These are phyloP conservation scores for Berkeleyomyces basicola DNA, from an alignment of 2,329 filamentous ascomycete genomes.

Conservation along the genomic window DNA sequence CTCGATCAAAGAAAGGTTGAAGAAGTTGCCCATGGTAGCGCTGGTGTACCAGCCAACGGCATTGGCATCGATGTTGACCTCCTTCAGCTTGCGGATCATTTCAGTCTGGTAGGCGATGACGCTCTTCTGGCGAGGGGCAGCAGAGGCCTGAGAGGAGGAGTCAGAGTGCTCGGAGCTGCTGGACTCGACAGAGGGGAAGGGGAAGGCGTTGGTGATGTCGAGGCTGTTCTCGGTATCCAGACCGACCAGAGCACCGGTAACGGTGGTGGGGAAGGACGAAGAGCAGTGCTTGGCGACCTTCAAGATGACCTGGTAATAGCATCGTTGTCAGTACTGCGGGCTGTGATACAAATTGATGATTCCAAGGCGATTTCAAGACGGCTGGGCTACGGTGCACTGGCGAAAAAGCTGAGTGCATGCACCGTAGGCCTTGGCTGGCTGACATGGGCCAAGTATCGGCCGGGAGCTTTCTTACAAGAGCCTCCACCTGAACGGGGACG, in stretches of 20 bases:
- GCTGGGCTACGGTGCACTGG: neutral
- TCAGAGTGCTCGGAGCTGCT: slow-evolving; percentile 55
- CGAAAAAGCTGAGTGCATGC: slow-evolving; percentile 1
- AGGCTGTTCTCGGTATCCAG: slow-evolving; percentile 73
- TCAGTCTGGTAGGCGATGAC: slow-evolving; percentile 82
- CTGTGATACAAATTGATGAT: neutral
- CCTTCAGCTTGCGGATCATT: slow-evolving; percentile 91
- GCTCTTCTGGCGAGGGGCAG: slow-evolving; percentile 80
- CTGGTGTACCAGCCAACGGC: slow-evolving; percentile 98
- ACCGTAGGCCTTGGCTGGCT: slow-evolving; percentile 16
- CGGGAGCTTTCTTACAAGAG: slow-evolving; percentile 49
- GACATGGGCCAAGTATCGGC: slow-evolving; percentile 21
- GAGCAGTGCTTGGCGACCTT: slow-evolving; percentile 96
- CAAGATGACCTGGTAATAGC: slow-evolving; percentile 58
- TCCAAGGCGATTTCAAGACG: neutral
- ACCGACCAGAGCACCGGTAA: slow-evolving; percentile 80
- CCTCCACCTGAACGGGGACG: slow-evolving; percentile 84
- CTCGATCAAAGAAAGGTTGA: slow-evolving; percentile 90
- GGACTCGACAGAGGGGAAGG: slow-evolving; percentile 72
- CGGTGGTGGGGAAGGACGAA: slow-evolving; percentile 69
- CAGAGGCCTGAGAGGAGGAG: slow-evolving; percentile 59
- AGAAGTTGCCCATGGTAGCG: slow-evolving; percentile 95
- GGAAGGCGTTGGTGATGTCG: slow-evolving; percentile 88
- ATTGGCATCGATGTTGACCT: slow-evolving; percentile 97
- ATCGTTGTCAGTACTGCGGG: neutral